Evolutionary conservation across 129 eudicot species (phyloP).

Genomic region (Chrysanthemum lavandulifolium): DNA sequence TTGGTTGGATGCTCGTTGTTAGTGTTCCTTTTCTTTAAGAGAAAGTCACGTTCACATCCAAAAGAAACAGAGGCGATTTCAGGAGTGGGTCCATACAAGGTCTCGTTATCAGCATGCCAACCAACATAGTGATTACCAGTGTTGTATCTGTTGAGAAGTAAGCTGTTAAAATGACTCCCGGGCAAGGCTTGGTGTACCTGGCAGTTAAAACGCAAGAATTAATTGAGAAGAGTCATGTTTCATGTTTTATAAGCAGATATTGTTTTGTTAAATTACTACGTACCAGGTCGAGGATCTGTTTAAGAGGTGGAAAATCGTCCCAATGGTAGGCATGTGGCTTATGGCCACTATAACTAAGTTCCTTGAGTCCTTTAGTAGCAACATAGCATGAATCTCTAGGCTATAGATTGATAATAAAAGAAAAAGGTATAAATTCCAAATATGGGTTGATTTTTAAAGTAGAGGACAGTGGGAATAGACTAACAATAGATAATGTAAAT

Average conservation of each 20-base stretch:
- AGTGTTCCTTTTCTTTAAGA: constrained; percentile 53
- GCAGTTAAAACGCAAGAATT: neutral
- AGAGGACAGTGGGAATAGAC: too few species aligned
- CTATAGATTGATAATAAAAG: constrained; percentile 26
- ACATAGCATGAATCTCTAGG: constrained; percentile 92
- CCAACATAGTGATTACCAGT: constrained; percentile 89
- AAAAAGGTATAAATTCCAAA: too few species aligned
- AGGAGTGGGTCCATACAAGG: constrained; percentile 81
- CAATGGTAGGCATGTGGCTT: constrained; percentile 70
- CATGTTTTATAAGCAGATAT: too few species aligned
- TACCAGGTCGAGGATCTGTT: constrained; percentile 62
- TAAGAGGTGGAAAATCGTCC: constrained; percentile 83
- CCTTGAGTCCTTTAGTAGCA: constrained; percentile 60
- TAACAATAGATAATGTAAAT: neutral
- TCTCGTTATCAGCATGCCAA: constrained; percentile 98
- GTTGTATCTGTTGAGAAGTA: constrained; percentile 79
- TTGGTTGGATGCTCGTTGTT: constrained; percentile 48
- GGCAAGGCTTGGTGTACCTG: constrained; percentile 82
- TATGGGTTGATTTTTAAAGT: too few species aligned
- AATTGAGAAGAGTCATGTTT: neutral
- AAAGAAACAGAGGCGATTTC: constrained; percentile 87
- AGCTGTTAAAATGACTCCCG: constrained; percentile 72
- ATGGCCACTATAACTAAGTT: constrained; percentile 71
- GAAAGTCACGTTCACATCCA: constrained; percentile 93
- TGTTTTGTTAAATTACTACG: neutral